Evolutionary conservation across 495 filamentous ascomycete genomes (phyloP).

Genomic region (Penicillium waksmanii): DNA sequence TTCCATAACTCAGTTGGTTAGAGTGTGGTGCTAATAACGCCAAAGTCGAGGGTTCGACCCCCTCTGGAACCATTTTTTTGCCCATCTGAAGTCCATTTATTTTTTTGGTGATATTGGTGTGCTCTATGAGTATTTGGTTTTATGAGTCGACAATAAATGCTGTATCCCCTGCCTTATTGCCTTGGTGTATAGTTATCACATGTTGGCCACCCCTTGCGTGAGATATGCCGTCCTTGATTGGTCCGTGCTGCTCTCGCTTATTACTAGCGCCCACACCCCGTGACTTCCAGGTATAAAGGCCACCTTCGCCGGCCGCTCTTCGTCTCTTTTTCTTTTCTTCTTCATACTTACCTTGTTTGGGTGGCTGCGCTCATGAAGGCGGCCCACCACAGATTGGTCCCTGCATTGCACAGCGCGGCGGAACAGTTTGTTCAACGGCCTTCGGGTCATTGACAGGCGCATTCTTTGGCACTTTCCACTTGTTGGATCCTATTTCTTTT

Average conservation of each 20-base stretch:
- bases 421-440: conserved; percentile 66
- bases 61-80: conserved; percentile 13
- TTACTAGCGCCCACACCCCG: conserved; percentile 26
- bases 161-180: too few relatives aligned
- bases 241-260: conserved; percentile 34
- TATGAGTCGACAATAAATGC: too few relatives aligned
- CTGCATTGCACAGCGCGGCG: conserved; percentile 80
- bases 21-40: conserved; percentile 32
- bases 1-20: conserved; percentile 33
- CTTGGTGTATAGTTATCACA: too few relatives aligned
- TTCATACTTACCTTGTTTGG: conserved; percentile 79
- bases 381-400: conserved; percentile 62
- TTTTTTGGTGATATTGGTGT: too few relatives aligned
- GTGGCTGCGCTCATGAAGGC: conserved; percentile 64
- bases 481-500: conserved; percentile 55
- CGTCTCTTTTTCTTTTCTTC: conserved; percentile 53
- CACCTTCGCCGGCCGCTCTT: conserved; percentile 19
- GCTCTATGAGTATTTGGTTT: too few relatives aligned
- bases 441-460: conserved; percentile 72
- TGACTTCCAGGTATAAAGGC: conserved; percentile 32
- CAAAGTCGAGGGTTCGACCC: conserved; percentile 28
- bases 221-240: too few relatives aligned
- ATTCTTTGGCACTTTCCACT: conserved; percentile 70
- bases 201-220: too few relatives aligned
- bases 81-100: too few relatives aligned